Conservation (phyloP, 768 basidiomycete genomes). For the Cytidiella melzeri region DNA sequence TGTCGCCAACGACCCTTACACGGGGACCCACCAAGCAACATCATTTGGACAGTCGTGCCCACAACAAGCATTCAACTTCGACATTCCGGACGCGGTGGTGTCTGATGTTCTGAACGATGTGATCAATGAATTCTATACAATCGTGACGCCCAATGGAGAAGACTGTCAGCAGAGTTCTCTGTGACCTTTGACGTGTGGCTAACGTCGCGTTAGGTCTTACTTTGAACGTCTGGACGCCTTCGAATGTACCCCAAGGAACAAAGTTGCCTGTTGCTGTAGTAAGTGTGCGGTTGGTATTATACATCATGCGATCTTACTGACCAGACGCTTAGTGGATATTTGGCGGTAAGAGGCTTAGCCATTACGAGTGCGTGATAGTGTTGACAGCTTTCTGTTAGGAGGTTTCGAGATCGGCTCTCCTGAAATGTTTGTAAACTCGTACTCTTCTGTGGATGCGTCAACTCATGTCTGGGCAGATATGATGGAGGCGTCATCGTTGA, state of each 20-base stretch:
- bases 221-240: neutral
- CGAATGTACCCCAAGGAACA: neutral
- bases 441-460: no score
- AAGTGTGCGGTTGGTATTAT: no score
- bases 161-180: constrained; percentile 10
- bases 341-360: neutral
- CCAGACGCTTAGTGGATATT: neutral
- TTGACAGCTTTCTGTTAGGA: neutral
- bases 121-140: constrained; percentile 11
- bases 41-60: constrained; percentile 35
- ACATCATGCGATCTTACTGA: no score
- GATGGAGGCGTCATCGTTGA: constrained; percentile 12
- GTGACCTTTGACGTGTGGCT: neutral
- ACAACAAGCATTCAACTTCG: constrained; percentile 27
- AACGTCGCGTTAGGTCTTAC: neutral
- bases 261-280: neutral
- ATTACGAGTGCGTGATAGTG: neutral
- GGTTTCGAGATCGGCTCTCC: neutral
- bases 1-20: constrained; percentile 23
- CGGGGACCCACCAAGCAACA: constrained; percentile 29
- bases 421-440: neutral
- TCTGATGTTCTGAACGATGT: neutral
- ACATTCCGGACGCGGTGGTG: constrained; percentile 5
- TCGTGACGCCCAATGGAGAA: constrained; percentile 10
- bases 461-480: constrained; percentile 3